Evolutionary conservation across 2,329 filamentous ascomycete species (phyloP).

Genomic region (Ophiostoma quercus): DNA sequence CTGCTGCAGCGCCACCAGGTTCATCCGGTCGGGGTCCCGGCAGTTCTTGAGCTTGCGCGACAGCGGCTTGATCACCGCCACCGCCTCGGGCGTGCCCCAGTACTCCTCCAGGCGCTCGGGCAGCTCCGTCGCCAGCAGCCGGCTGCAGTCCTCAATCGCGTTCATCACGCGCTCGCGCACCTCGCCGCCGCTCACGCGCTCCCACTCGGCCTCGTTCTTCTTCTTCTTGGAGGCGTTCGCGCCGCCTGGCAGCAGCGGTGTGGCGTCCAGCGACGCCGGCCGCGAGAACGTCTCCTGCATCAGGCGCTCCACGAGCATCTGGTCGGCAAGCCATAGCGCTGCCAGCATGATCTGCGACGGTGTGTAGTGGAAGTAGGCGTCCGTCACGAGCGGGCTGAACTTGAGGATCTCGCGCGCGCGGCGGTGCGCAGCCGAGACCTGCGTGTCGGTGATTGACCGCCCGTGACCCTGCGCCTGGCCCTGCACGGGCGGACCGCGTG

Average conservation of each 20-base stretch:
- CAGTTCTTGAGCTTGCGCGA: constrained; percentile 68
- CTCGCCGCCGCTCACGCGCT: constrained; percentile 30
- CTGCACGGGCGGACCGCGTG: constrained; percentile 20
- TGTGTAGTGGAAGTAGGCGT: constrained; percentile 95
- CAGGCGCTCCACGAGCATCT: constrained; percentile 50
- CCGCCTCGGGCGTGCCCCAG: constrained; percentile 47
- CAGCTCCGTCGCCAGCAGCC: constrained; percentile 52
- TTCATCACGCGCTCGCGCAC: constrained; percentile 46
- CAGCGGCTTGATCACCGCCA: constrained; percentile 51
- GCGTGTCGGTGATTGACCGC: background rate
- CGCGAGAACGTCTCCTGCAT: constrained; percentile 39
- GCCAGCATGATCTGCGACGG: constrained; percentile 91
- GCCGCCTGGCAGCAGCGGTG: constrained; percentile 21
- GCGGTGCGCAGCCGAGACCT: constrained; percentile 54
- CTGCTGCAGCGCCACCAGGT: constrained; percentile 64
- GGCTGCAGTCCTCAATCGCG: constrained; percentile 47
- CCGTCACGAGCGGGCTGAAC: constrained; percentile 76
- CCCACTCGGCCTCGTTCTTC: constrained; percentile 26
- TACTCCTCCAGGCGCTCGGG: constrained; percentile 51
- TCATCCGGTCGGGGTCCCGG: constrained; percentile 66
- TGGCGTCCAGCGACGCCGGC: constrained; percentile 28
- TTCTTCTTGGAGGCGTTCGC: constrained; percentile 26
- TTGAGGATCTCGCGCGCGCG: constrained; percentile 69
- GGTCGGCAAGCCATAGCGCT: constrained; percentile 69
- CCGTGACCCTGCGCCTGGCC: background rate